phyloP scores from a whole-genome alignment of 306 rosid species.

The Trifolium dubium region DNA sequence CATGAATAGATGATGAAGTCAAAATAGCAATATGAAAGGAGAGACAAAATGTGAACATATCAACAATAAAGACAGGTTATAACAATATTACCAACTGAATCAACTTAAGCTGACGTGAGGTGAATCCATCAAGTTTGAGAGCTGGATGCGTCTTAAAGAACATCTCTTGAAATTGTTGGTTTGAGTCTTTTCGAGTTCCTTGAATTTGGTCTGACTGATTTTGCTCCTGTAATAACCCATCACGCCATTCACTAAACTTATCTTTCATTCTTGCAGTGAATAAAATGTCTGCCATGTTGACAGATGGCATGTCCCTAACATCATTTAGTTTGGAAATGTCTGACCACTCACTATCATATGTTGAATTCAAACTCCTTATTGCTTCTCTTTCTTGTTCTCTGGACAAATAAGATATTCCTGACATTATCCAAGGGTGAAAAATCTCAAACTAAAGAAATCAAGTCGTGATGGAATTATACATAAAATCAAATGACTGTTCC shows the following conservation, averaged over 20 bases:
- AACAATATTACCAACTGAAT: conserved; percentile 72
- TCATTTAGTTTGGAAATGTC: conserved; percentile 49
- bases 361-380: conserved; percentile 48
- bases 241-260: conserved; percentile 75
- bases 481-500: conserved; percentile 14
- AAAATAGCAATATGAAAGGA: conserved; percentile 22
- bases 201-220: conserved; percentile 52
- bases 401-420: conserved; percentile 99
- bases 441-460: conserved; percentile 54
- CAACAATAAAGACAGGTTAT: conserved; percentile 29
- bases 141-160: conserved; percentile 88
- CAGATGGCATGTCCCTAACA: conserved; percentile 47
- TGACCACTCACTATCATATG: conserved; percentile 49
- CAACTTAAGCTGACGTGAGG: conserved; percentile 79
- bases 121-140: conserved; percentile 74
- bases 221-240: conserved; percentile 63
- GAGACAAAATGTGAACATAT: conserved; percentile 31
- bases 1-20: conserved; percentile 22
- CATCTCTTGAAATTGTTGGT: conserved; percentile 65
- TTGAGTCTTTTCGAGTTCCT: conserved; percentile 53
- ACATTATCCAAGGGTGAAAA: conserved; percentile 63
- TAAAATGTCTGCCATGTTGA: conserved; percentile 62
- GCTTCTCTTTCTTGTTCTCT: conserved; percentile 85
- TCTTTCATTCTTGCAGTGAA: conserved; percentile 80
- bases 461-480: conserved; percentile 21